Evolutionary conservation across 2,329 filamentous ascomycete species (phyloP).

Genomic region (Cladophialophora immunda): DNA sequence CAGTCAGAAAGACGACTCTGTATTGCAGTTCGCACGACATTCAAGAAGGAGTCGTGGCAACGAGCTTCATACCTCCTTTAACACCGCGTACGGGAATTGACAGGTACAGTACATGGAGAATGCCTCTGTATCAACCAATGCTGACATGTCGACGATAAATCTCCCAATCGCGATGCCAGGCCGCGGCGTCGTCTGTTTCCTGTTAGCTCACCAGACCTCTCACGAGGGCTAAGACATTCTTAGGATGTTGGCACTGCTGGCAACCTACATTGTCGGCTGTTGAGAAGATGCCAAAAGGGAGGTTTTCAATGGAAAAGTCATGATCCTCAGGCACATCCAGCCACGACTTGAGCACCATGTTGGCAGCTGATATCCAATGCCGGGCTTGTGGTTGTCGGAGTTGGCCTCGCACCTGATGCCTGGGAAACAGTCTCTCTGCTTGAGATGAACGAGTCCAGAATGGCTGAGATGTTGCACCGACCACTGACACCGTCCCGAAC

Average conservation of each 20-base stretch:
- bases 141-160: conserved; percentile 20
- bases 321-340: conserved; percentile 21
- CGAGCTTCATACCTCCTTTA: conserved; percentile 13
- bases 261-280: conserved; percentile 4
- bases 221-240: neutral
- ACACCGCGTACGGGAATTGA: conserved; percentile 15
- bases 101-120: conserved; percentile 22
- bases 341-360: conserved; percentile 22
- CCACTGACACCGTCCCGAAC: neutral
- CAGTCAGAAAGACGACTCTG: neutral
- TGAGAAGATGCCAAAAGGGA: conserved; percentile 18
- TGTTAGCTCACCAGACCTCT: neutral
- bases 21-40: neutral
- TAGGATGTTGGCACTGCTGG: neutral
- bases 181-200: conserved; percentile 1
- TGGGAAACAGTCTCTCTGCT: neutral
- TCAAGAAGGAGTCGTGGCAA: neutral
- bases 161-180: conserved; percentile 22
- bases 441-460: neutral
- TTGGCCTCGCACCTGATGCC: neutral
- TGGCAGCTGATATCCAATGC: neutral
- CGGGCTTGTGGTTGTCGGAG: neutral
- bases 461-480: neutral
- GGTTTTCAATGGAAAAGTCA: conserved; percentile 18
- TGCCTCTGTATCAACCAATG: conserved; percentile 20